phyloP scores from a whole-genome alignment of 1,139 yeast species.

The Nakaseomyces sp. region DNA sequence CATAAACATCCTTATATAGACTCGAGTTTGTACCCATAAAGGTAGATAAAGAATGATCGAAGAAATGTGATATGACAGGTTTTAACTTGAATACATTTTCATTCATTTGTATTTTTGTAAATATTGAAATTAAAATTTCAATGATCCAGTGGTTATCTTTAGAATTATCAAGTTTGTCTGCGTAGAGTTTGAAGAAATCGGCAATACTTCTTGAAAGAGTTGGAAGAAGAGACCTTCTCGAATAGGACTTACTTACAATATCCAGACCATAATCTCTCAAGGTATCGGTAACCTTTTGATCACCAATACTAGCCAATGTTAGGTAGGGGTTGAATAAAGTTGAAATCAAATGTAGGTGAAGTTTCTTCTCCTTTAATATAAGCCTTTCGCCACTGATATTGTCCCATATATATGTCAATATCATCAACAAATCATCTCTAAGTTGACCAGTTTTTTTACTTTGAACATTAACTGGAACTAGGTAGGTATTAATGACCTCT shows the following conservation, averaged over 20 bases:
- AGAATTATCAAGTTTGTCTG: slow-evolving; percentile 26
- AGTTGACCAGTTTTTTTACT: slow-evolving; percentile 7
- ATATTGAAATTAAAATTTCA: slow-evolving; percentile 40
- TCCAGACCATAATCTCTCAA: slow-evolving; percentile 38
- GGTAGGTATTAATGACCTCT: slow-evolving; percentile 19
- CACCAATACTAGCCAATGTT: slow-evolving; percentile 28
- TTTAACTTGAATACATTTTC: slow-evolving; percentile 55
- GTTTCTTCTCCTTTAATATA: slow-evolving; percentile 52
- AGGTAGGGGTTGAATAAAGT: slow-evolving; percentile 35
- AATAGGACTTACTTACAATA: slow-evolving; percentile 44
- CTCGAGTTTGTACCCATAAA: slow-evolving; percentile 15
- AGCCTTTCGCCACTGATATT: slow-evolving; percentile 52
- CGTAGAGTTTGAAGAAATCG: slow-evolving; percentile 16
- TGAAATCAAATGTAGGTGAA: slow-evolving; percentile 51
- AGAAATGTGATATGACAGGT: slow-evolving; percentile 43
- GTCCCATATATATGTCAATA: slow-evolving; percentile 46
- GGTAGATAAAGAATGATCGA: slow-evolving; percentile 33
- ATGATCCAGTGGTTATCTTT: slow-evolving; percentile 40
- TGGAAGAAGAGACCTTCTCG: slow-evolving; percentile 67
- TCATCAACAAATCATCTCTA: slow-evolving; percentile 27
- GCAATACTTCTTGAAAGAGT: slow-evolving; percentile 37
- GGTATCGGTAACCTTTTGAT: slow-evolving; percentile 18
- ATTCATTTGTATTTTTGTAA: slow-evolving; percentile 45
- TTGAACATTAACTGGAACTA: slow-evolving; percentile 4
- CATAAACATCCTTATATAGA: slow-evolving; percentile 48